Evolutionary conservation across 2,329 filamentous ascomycete species (phyloP).

Genomic region (Colletotrichum trifolii): DNA sequence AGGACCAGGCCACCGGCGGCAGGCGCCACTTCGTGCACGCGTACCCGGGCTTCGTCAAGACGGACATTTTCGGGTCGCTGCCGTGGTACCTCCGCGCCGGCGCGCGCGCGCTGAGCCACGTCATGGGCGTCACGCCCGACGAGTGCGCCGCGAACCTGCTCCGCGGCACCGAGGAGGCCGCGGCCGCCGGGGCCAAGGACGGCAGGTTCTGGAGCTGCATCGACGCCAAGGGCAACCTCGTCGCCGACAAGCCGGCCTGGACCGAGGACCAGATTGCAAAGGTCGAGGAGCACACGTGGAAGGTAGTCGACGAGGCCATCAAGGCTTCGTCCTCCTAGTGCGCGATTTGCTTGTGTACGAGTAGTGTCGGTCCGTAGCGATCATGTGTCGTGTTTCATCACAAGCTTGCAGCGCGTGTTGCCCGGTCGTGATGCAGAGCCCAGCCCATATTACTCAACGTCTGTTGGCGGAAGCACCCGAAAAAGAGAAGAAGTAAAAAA

Average conservation of each 20-base stretch:
- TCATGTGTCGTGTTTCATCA: too few relatives aligned
- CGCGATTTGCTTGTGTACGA: too few relatives aligned
- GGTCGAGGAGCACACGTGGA: conserved; percentile 47
- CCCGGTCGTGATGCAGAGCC: too few relatives aligned
- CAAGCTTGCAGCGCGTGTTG: too few relatives aligned
- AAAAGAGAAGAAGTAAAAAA: too few relatives aligned
- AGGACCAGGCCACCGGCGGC: conserved; percentile 38
- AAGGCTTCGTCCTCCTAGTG: too few relatives aligned
- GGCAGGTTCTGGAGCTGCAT: conserved; percentile 44
- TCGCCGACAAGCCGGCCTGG: conserved; percentile 44
- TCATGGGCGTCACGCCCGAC: conserved; percentile 42
- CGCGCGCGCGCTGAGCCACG: conserved; percentile 17
- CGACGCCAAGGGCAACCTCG: conserved; percentile 42
- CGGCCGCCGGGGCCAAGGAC: conserved; percentile 34
- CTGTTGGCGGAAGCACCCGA: too few relatives aligned
- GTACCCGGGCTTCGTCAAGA: conserved; percentile 52
- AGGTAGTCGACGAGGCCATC: conserved; percentile 39
- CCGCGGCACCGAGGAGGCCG: conserved; percentile 36
- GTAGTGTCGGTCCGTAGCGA: too few relatives aligned
- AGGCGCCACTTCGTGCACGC: conserved; percentile 52
- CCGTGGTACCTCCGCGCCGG: conserved; percentile 45
- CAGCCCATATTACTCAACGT: too few relatives aligned
- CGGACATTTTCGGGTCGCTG: conserved; percentile 43
- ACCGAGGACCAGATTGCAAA: conserved; percentile 42
- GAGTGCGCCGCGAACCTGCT: conserved; percentile 44